Base-by-base conservation (phyloP, 2,329 filamentous ascomycete species). In the Diplodia sapinea region DNA sequence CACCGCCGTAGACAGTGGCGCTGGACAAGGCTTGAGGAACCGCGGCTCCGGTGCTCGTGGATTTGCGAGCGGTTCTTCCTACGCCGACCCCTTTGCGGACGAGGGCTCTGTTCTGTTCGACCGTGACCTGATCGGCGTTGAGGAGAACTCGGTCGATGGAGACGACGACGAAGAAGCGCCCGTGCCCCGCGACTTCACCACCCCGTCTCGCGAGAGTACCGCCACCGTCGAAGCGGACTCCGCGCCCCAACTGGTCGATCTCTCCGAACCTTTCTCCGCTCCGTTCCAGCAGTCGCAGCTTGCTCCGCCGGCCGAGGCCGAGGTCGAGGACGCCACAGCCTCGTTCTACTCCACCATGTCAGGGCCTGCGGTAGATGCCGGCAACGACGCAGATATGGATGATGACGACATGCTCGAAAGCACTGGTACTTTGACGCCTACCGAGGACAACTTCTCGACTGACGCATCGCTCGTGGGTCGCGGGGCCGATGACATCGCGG, bases 41-140 rank as follows among this genome's bases (percentile, higher is more conserved):
- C 67, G 67, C 26, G 61, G 62, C 17, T 55, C 49, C 1, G 62
- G 67, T 52, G 67, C 61, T 54, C 66, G 66, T n/a, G 66, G 78
- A 4, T 80, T 82, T 70, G 74, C 76, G 13, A 72, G 76, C 57
- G 82, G 82, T 17, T 74, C 81, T 31, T 73, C 73, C 4, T 78
- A 78, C 31, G 77, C 78, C 1, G 81, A 84, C 63, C 82, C 82
- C 4, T 84, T 84, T 70, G 74, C 77, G 15, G 82, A 84, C 68
- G 79, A 81, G 67, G 77, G 74, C 57, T 75, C 73, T 15, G 74
- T 82, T 1, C 77, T 82, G 12, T 80, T 83, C 40, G 82, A 83
- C 71, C 76, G 79, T 47, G 74, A 78, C 33, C 67, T 80, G 6
- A 74, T 77, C 26, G 65, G 64, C 23, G 61, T 43, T 5, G 69